A percentile compares a stretch with the other conserved stretches of the same genome.
phyloP scores from a whole-genome alignment of 2,329 filamentous ascomycete species.

The Orbilia blumenaviensis region DNA sequence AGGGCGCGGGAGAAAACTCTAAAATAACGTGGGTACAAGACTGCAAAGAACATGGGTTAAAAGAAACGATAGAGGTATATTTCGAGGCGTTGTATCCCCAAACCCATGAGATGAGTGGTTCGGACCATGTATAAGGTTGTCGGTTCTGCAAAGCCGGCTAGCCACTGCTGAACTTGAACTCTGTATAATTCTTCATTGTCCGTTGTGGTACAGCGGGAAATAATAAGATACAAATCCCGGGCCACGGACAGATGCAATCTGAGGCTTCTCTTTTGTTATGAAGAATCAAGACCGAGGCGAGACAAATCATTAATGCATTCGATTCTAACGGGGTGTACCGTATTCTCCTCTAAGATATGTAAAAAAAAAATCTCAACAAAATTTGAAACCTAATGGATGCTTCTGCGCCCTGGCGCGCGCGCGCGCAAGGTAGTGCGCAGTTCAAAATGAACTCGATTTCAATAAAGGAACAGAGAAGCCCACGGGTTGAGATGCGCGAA shows the following conservation, averaged over 20 bases:
- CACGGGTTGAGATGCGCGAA: not conserved
- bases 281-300: no score
- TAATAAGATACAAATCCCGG: not conserved
- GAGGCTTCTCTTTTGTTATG: no score
- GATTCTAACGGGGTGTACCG: not conserved
- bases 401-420: not conserved
- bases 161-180: not conserved
- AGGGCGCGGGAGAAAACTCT: not conserved
- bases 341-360: not conserved
- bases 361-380: not conserved
- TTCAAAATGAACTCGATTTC: not conserved
- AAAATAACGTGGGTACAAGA: slow-evolving; percentile 6
- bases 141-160: not conserved
- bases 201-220: not conserved
- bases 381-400: not conserved
- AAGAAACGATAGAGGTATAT: not conserved
- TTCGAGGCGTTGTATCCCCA: not conserved
- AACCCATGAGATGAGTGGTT: not conserved
- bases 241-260: no score
- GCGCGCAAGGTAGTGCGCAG: no score
- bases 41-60: not conserved
- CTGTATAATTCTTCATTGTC: not conserved
- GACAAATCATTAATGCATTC: no score
- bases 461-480: not conserved
- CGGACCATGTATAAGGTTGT: not conserved